These are phyloP conservation scores for Coemansia nantahalensis DNA, from an alignment of 192 early-diverging fungal species.

Conservation along the genomic window DNA sequence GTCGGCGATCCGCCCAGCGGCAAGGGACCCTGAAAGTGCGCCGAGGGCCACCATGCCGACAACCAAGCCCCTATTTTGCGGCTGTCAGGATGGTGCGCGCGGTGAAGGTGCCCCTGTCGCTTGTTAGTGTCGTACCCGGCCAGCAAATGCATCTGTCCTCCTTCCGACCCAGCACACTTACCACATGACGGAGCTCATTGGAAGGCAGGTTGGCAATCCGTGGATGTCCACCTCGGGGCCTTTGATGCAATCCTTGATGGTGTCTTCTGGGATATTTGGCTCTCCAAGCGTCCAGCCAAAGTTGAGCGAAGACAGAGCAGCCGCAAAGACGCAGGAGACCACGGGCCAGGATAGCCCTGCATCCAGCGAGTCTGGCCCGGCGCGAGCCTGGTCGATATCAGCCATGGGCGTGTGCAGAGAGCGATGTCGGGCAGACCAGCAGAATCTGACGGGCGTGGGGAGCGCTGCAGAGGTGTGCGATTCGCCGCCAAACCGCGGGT, in stretches of 20 bases:
- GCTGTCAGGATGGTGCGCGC: not conserved
- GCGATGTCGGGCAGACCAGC: no score
- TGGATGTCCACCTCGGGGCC: slow-evolving; percentile 17
- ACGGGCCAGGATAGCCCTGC: slow-evolving; percentile 27
- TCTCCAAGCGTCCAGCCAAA: slow-evolving; percentile 54
- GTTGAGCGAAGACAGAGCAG: slow-evolving; percentile 47
- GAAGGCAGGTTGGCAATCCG: slow-evolving; percentile 41
- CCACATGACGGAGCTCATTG: slow-evolving; percentile 51
- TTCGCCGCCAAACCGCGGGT: no score
- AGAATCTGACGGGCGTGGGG: no score
- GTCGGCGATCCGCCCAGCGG: slow-evolving; percentile 56
- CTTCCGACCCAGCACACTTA: slow-evolving; percentile 22
- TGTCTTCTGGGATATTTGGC: slow-evolving; percentile 56
- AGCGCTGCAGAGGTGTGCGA: no score
- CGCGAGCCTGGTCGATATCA: no score
- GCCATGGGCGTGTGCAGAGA: no score
- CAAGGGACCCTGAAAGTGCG: slow-evolving; percentile 63
- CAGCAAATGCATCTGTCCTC: no score
- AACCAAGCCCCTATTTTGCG: slow-evolving; percentile 53
- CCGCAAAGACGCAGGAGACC: slow-evolving; percentile 25
- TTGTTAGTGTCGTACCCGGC: no score
- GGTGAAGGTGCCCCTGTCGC: no score
- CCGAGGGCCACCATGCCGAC: slow-evolving; percentile 60
- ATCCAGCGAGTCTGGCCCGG: slow-evolving; percentile 31
- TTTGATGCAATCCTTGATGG: slow-evolving; percentile 49